Percentiles rank a stretch among this genome's conserved stretches.
These are phyloP conservation scores for Amphicarpaea edgeworthii DNA, from an alignment of 306 rosid species.

Conservation along the genomic window DNA sequence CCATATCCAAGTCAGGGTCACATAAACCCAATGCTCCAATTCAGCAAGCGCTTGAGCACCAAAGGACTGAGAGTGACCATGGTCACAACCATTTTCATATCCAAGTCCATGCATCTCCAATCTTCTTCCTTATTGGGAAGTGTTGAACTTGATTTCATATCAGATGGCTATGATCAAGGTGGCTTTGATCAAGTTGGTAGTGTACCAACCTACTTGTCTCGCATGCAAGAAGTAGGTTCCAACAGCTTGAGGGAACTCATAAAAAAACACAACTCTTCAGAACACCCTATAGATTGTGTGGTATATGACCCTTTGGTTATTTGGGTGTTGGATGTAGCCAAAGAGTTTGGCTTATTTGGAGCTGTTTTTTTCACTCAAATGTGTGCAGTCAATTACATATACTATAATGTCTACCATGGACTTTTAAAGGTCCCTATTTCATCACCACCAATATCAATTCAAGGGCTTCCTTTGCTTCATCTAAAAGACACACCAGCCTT, in stretches of 20 bases:
- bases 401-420: conserved; percentile 54
- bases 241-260: conserved; percentile 57
- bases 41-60: conserved; percentile 53
- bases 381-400: conserved; percentile 58
- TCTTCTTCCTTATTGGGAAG: conserved; percentile 37
- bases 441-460: conserved; percentile 45
- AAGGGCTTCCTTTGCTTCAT: conserved; percentile 62
- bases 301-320: conserved; percentile 59
- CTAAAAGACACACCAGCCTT: conserved; percentile 63
- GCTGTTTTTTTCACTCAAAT: conserved; percentile 69
- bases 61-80: conserved; percentile 56
- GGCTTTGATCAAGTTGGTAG: conserved; percentile 55
- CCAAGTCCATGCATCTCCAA: conserved; percentile 55
- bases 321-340: conserved; percentile 69
- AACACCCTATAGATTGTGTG: conserved; percentile 53
- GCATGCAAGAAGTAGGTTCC: conserved; percentile 54
- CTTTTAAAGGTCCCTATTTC: conserved; percentile 48
- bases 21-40: conserved; percentile 66
- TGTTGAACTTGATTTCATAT: conserved; percentile 62
- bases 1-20: conserved; percentile 79
- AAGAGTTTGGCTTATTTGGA: conserved; percentile 52
- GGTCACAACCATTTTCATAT: conserved; percentile 61
- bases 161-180: conserved; percentile 72
- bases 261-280: conserved; percentile 38
- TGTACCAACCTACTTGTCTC: conserved; percentile 51